phyloP scores from a whole-genome alignment of 257 asterid species.

The Gynochthodes officinalis region DNA sequence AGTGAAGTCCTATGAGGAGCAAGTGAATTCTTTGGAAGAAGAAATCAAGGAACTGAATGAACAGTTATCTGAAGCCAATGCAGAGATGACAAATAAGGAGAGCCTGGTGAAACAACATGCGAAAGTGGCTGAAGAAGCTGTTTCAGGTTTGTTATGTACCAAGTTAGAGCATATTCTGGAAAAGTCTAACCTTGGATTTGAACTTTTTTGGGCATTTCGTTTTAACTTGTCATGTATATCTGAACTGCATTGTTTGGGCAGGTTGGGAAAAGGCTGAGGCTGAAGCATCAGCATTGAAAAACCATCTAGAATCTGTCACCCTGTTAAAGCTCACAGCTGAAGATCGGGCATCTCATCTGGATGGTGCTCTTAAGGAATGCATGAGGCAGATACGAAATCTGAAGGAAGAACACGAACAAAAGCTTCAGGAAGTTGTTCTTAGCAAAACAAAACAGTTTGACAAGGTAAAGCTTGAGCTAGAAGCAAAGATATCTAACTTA shows the following conservation, averaged over 20 bases:
- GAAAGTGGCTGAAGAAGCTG: conserved; percentile 99
- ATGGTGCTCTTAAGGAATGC: conserved; percentile 96
- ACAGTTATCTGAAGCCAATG: conserved; percentile 65
- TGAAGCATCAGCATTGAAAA: conserved; percentile 81
- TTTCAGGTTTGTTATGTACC: conserved; percentile 59
- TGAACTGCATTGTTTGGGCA: conserved; percentile 32
- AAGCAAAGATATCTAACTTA: conserved; percentile 52
- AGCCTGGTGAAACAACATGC: conserved; percentile 88
- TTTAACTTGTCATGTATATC: background rate
- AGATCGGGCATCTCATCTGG: conserved; percentile 84
- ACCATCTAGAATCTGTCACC: conserved; percentile 88
- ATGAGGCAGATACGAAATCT: conserved; percentile 83
- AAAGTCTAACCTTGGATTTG: background rate
- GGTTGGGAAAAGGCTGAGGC: conserved; percentile 99
- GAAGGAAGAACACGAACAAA: conserved; percentile 84
- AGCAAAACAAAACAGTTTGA: conserved; percentile 70
- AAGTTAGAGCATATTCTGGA: background rate
- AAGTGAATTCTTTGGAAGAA: conserved; percentile 61
- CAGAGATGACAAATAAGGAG: conserved; percentile 74
- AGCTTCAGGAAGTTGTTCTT: conserved; percentile 61
- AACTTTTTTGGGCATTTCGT: background rate
- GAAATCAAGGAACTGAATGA: conserved; percentile 75
- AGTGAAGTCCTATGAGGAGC: conserved; percentile 57
- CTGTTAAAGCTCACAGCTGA: conserved; percentile 91
- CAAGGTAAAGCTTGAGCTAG: conserved; percentile 74